Base-by-base conservation (phyloP, 257 asterid genomes). In the Craterostigma plantagineum region DNA sequence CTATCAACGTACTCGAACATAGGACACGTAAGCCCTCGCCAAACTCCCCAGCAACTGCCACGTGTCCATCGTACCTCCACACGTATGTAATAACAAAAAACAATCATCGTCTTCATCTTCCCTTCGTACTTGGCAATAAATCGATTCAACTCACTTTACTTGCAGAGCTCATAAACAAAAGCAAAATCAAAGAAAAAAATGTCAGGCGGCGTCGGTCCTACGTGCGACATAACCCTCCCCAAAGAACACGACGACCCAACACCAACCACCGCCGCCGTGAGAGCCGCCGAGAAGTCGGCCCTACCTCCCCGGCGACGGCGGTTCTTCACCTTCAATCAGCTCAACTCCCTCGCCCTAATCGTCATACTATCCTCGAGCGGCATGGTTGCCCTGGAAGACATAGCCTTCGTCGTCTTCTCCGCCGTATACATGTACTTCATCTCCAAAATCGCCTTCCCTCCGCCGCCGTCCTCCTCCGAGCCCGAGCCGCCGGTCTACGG, bases 151-250 rank as follows among this genome's bases (percentile, higher is more conserved):
- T n/a, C n/a, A n/a, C 30, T 6, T 23, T 6, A 23, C 30, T 23
- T 23, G 30, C 30, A 23, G n/a, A n/a, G n/a, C n/a, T n/a, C n/a
- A 23, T 6, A 23, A 6, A 23, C 30, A 23, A 6, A 23, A 23
- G 30, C 30, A 23, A n/a, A n/a, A 6, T 23, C 30, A 23, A 23
- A n/a, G 30, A 27, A 1, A 34, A 63, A 57, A 50, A 79, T 79
- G 92, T 68, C 92, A 12, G 75, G 76, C 46, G 83, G 80, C 14
- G 73, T 72, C 11, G 80, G 75, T 35, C 77, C 73, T 16, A 15
- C 56, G 30, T 18, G 65, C 18, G 77, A 60, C 54, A 57, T 64
- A 50, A n/a, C 50, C 11, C 52, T 65, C 39, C 67, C 67, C 0
- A 58, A 56, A 42, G 78, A 68, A 18, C 37, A 3, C 14, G 38